Evolutionary conservation across 768 basidiomycete species (phyloP), one percentile per base, ranked within the genome.

Genomic region (Xanthoconium purpureum): DNA sequence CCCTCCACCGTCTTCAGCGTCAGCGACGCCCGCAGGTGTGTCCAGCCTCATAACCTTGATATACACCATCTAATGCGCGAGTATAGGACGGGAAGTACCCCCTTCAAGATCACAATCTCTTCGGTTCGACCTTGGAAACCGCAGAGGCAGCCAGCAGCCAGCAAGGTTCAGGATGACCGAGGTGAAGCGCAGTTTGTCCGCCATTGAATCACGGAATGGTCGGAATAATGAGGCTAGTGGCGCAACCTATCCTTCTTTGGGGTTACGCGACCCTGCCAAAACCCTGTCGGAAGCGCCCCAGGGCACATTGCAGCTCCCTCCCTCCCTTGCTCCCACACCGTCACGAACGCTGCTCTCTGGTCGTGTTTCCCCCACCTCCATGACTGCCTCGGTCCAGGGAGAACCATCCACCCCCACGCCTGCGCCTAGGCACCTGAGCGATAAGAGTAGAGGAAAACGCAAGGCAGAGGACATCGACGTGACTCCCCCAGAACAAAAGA

Each of bases 401-500:
- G 63, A 63, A 38, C 69, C 73, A n/a, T 63, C 67, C 40, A 74
- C 71, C 51, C 72, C 65, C 39, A 67, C 72, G 44, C 66, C 75
- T 54, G 67, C 63, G 57, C 49, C 67, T 52, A 70, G 73, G 57
- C 62, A 62, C 40, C 56, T 62, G 4, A 70, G 73, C 51, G 71
- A 77, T 55, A 71, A 68, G 56, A 66, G 71, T 35, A 82, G 77
- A 62, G 85, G 85, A 8, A 90, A 90, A 69, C 76, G 88, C 57
- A 90, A 89, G 66, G 87, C 86, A 7, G 85, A 87, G 43, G 88
- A 89, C 60, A 74, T 83, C n/a, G 85, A 84, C 57, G 73, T 79
- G 33, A 87, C 88, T 3, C 86, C 87, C 35, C 84, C 87, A 8
- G 86, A 87, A 64, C 80, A 77, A 54, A 75, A 76, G 56, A 81